Percentiles rank a stretch among this genome's conserved stretches.
Conservation (phyloP, 139 green algal species). For the Pleodorina starrii region DNA sequence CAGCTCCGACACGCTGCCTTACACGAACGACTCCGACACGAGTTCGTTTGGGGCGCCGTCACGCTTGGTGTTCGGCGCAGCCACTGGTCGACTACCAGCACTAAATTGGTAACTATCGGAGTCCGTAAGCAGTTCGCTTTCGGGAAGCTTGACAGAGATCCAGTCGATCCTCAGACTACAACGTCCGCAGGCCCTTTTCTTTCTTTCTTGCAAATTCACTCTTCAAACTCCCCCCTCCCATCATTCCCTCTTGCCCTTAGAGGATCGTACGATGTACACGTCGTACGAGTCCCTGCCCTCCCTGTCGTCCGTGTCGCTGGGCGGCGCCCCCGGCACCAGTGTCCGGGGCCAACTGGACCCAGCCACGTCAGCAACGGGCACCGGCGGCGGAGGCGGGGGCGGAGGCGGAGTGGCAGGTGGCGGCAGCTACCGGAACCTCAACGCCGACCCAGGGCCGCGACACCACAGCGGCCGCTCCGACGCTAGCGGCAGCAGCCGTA, state of each 20-base stretch:
- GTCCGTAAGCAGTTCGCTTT: too few relatives aligned
- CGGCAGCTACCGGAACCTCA: conserved; percentile 5
- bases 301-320: background rate
- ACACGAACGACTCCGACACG: too few relatives aligned
- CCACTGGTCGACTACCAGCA: too few relatives aligned
- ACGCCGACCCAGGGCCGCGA: background rate
- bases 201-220: too few relatives aligned
- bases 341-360: background rate
- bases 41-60: too few relatives aligned
- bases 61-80: too few relatives aligned
- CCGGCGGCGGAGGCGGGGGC: background rate
- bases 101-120: too few relatives aligned
- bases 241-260: background rate
- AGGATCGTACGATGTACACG: background rate
- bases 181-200: too few relatives aligned
- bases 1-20: too few relatives aligned
- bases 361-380: background rate
- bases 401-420: background rate
- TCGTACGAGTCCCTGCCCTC: conserved; percentile 6
- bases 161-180: too few relatives aligned
- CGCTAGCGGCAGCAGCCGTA: conserved; percentile 24
- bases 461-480: conserved; percentile 11
- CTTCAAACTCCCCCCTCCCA: too few relatives aligned
- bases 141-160: too few relatives aligned
- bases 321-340: background rate